Base-by-base conservation (phyloP, 371 early-diverging fungal species). In the Lichtheimia hyalospora region DNA sequence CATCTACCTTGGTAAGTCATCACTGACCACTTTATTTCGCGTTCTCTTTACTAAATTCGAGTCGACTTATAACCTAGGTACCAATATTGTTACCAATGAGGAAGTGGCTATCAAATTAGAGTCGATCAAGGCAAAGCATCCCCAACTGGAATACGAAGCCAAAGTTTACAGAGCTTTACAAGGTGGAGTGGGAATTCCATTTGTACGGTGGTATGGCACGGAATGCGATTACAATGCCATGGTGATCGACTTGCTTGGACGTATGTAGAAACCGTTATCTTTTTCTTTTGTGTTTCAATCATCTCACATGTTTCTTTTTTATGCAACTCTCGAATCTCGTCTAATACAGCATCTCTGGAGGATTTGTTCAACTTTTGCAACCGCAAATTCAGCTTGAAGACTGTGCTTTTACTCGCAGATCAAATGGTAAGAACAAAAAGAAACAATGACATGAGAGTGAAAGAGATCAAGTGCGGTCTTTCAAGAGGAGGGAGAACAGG, bases 201-300 rank as follows among this genome's bases (percentile, higher is more conserved):
- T 94, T 77, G 92, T 97, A 28, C 89, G 95, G 67, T 92, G 91
- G 87, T 97, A 89, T 77, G 96, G 97, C 57, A 84, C 88, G 39
- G 97, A 96, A 79, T 82, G 87, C 58, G 96, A 97, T 64, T 97
- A 93, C 82, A 91, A 93, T 82, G 92, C 93, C 72, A 91, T 98
- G 96, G 95, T 99, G n/a, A 92, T 99, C 69, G 99, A 99, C 77
- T 88, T 99, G 28, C 87, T 99, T 34, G 99, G 99, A 43, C 97
- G 80, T 76, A 72, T 50, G 76, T 74, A 54, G n/a, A n/a, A n/a
- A n/a, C n/a, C n/a, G n/a, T 41, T 28, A n/a, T 34, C 40, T 40
- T 8, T 58, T 42, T 18, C 6, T 34, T 50, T 53, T 18, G 16
- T n/a, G n/a, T 23, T 43, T 46, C n/a, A 15, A 34, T 34, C 34